A percentile compares a stretch with the other conserved stretches of the same genome.
phyloP scores from a whole-genome alignment of 2,329 filamentous ascomycete species.

The Colletotrichum sojae region DNA sequence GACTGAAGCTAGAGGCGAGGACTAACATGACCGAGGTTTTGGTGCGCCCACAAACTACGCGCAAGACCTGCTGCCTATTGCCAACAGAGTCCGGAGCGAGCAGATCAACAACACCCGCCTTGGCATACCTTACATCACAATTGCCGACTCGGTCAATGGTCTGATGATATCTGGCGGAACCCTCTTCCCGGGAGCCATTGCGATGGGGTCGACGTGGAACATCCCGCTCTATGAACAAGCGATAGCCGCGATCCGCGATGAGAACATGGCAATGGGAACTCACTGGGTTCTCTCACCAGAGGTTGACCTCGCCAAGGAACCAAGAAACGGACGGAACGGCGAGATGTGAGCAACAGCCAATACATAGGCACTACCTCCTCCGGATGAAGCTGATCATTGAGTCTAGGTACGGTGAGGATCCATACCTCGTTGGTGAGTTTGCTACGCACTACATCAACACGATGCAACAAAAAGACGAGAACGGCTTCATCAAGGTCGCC shows the following conservation, averaged over 20 bases:
- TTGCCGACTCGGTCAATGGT: conserved; percentile 49
- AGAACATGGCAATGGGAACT: conserved; percentile 49
- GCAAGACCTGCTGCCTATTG: conserved; percentile 46
- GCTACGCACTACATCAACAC: conserved; percentile 50
- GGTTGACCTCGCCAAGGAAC: conserved; percentile 51
- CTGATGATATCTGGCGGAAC: conserved; percentile 49
- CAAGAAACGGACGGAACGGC: conserved; percentile 45
- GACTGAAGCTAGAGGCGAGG: background rate
- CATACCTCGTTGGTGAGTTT: conserved; percentile 50
- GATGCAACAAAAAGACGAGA: conserved; percentile 52
- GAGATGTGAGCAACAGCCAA: conserved; percentile 40
- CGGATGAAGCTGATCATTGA: background rate
- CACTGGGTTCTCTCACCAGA: conserved; percentile 52
- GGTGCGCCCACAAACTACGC: conserved; percentile 49
- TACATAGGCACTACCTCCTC: accelerated
- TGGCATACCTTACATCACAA: conserved; percentile 46
- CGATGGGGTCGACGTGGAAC: conserved; percentile 50
- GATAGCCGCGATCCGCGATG: conserved; percentile 48
- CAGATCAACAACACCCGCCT: conserved; percentile 42
- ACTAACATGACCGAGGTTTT: conserved; percentile 42
- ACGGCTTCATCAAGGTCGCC: conserved; percentile 51
- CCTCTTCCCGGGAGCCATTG: conserved; percentile 49
- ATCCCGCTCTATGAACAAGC: conserved; percentile 48
- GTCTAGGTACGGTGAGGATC: conserved; percentile 50
- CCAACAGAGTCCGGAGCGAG: conserved; percentile 44